A percentile compares a stretch with the other conserved stretches of the same genome.
Conservation (phyloP, 2,329 filamentous ascomycete genomes). For the Ambrosiella beaveri region DNA sequence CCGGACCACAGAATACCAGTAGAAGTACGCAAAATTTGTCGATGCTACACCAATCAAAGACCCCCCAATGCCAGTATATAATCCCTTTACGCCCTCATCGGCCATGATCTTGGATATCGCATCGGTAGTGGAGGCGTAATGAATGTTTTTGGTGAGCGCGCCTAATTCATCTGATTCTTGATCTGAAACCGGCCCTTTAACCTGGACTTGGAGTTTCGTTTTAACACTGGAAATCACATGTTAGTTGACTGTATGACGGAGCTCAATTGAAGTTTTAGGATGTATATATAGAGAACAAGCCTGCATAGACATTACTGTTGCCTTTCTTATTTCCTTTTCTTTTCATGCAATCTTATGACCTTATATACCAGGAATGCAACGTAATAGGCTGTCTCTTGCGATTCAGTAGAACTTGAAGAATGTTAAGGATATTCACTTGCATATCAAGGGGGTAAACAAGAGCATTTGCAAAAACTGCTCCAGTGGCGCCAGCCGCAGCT, state of each 20-base stretch:
- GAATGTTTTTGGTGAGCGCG: conserved; percentile 31
- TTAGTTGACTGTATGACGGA: neutral
- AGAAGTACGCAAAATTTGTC: conserved; percentile 98
- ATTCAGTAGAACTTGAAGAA: neutral
- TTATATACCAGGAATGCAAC: neutral
- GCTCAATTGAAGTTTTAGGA: no score
- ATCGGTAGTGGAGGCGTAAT: conserved; percentile 79
- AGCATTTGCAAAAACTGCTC: conserved; percentile 86
- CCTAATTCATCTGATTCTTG: conserved; percentile 24
- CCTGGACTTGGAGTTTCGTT: conserved; percentile 87
- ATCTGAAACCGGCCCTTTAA: conserved; percentile 27
- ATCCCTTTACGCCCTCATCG: conserved; percentile 60
- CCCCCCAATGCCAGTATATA: conserved; percentile 80
- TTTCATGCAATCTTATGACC: neutral
- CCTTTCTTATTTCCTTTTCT: neutral
- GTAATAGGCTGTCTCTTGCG: neutral
- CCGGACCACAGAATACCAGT: conserved; percentile 89
- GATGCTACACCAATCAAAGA: conserved; percentile 82
- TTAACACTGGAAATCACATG: conserved; percentile 50
- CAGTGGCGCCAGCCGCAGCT: conserved; percentile 79
- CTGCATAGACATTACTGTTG: no score
- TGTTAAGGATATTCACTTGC: conserved; percentile 34
- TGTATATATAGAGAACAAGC: no score
- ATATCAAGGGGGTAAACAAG: conserved; percentile 94
- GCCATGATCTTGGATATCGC: conserved; percentile 71